Conservation (phyloP, 371 early-diverging fungal species). For the Mortierella sp. region DNA sequence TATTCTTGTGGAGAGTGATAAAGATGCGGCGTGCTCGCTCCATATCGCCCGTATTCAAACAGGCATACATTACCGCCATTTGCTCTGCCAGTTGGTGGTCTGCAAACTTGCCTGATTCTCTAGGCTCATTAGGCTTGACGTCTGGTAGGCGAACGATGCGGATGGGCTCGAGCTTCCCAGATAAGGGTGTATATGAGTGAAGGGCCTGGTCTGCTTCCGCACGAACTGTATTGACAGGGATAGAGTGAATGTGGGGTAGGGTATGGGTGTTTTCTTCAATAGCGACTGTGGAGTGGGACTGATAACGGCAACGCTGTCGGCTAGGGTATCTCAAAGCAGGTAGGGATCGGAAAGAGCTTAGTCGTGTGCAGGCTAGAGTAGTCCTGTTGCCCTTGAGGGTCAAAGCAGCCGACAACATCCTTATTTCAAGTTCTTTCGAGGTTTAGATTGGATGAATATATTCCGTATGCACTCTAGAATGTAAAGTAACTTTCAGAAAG, state of each 20-base stretch:
- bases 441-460: constrained; percentile 3
- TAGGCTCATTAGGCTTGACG: constrained; percentile 26
- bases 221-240: constrained; percentile 8
- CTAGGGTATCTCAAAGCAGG: background rate
- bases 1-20: constrained; percentile 70
- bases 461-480: background rate
- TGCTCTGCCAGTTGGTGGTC: constrained; percentile 60
- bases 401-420: constrained; percentile 50
- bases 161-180: constrained; percentile 38
- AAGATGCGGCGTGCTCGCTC: constrained; percentile 85
- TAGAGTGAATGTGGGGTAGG: constrained; percentile 6
- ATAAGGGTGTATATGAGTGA: constrained; percentile 39
- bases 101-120: constrained; percentile 46
- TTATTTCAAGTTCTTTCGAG: background rate
- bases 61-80: constrained; percentile 82
- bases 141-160: constrained; percentile 48
- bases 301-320: background rate
- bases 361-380: constrained; percentile 15
- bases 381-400: constrained; percentile 38
- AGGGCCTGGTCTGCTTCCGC: constrained; percentile 22
- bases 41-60: constrained; percentile 78
- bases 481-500: background rate
- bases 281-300: constrained; percentile 42
- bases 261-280: constrained; percentile 30
- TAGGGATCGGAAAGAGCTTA: constrained; percentile 16